Evolutionary conservation across 73 alveolate genomes (phyloP), one percentile per base, ranked within the genome.

Genomic region (Paramecium primaurelia): DNA sequence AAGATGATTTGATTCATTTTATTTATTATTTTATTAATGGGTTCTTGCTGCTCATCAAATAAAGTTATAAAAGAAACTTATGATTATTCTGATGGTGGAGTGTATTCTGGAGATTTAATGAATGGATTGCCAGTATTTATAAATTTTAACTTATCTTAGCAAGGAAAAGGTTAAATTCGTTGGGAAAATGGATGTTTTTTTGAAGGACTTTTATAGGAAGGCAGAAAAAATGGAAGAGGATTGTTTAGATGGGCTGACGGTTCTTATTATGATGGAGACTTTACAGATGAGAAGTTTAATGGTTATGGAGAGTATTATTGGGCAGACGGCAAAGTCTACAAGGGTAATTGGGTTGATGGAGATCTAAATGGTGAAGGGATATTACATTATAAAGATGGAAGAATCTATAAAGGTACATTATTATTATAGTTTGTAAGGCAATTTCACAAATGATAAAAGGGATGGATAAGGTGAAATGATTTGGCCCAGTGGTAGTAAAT

Each of bases 281-380:
- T 73, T n/a, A 75, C 8, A 44, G 92, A 18, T 69, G 59, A 73
- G 16, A 18, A 36, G 22, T 30, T 86, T 14, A 93, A 86, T 69
- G 93, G 93, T 25, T 86, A 86, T 86, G 93, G 93, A 8, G 84
- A 86, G 25, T 68, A 34, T 69, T 58, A 94, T 25, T 92, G 98
- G 97, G 22, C 38, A 69, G 97, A 95, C 71, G 97, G 98, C 28
- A 86, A 93, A 10, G 73, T 93, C 36, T 96, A 95, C 77, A 69
- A 92, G 12, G 93, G 93, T 18, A 60, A 86, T 16, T 86, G 93
- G 92, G 12, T 58, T 14, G 59, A 59, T n/a, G 45, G 71, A 86
- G 58, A 60, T 26, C 28, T 86, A 59, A 44, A 20, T 38, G 93
- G 93, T 1, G 37, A 77, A 34, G 93, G 93, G 11, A 16, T 20